These are phyloP conservation scores for Pythium apleroticum DNA, from an alignment of 352 stramenopile genomes.

Conservation along the genomic window DNA sequence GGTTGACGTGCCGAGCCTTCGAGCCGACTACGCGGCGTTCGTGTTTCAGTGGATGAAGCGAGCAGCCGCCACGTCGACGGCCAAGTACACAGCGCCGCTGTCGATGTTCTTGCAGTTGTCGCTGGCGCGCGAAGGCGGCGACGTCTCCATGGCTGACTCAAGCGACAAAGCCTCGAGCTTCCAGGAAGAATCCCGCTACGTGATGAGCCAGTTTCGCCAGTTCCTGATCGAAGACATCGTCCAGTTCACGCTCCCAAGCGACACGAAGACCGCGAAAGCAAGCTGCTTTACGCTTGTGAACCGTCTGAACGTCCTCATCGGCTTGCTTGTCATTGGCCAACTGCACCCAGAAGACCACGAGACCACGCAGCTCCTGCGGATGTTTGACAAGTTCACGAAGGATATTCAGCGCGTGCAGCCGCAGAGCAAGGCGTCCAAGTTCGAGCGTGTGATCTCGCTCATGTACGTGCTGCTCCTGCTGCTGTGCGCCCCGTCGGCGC, in stretches of 20 bases:
- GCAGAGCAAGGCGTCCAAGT: slow-evolving; percentile 18
- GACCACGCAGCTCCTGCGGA: slow-evolving; percentile 43
- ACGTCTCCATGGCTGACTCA: slow-evolving; percentile 5
- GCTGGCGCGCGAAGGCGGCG: slow-evolving; percentile 10
- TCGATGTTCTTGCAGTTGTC: slow-evolving; percentile 21
- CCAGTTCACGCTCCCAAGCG: slow-evolving; percentile 6
- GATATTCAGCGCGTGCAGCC: slow-evolving; percentile 11
- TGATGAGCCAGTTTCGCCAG: slow-evolving; percentile 28
- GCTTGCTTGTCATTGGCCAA: slow-evolving; percentile 43
- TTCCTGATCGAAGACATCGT: slow-evolving; percentile 21
- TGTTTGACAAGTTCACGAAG: slow-evolving; percentile 44
- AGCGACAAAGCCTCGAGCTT: slow-evolving; percentile 12
- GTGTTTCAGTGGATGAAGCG: slow-evolving; percentile 44
- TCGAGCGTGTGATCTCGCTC: slow-evolving; percentile 42
- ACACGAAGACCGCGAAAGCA: background rate
- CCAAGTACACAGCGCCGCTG: slow-evolving; percentile 5
- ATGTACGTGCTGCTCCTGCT: slow-evolving; percentile 58
- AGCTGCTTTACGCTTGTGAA: slow-evolving; percentile 33
- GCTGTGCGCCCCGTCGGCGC: slow-evolving; percentile 53
- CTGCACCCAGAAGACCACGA: slow-evolving; percentile 52
- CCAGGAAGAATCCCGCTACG: slow-evolving; percentile 22
- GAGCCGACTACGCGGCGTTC: slow-evolving; percentile 31
- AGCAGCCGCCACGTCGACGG: background rate
- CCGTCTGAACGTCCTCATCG: slow-evolving; percentile 46
- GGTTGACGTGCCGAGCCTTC: slow-evolving; percentile 17